Evolutionary conservation across 2,329 filamentous ascomycete species (phyloP).

Genomic region (Ophiostoma australiae): DNA sequence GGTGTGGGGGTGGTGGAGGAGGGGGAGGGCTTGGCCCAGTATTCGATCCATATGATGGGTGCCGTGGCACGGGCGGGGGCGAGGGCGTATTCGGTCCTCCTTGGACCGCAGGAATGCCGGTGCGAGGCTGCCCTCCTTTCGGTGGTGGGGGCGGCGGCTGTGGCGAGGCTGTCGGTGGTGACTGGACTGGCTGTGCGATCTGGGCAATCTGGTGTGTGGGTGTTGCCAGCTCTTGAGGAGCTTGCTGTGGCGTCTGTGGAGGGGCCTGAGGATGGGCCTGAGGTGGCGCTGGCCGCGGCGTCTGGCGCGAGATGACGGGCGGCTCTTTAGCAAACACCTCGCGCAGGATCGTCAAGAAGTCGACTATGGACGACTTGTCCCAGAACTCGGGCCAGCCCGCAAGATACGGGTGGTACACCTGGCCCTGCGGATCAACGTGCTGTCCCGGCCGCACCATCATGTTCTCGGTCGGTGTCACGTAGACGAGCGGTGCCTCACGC

Average conservation of each 20-base stretch:
- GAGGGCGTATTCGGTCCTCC: constrained; percentile 16
- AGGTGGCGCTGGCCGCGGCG: constrained; percentile 31
- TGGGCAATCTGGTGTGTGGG: constrained; percentile 10
- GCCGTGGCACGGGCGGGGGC: constrained; percentile 25
- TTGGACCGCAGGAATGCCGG: constrained; percentile 24
- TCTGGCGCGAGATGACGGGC: constrained; percentile 72
- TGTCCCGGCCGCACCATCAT: constrained; percentile 91
- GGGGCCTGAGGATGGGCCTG: constrained; percentile 34
- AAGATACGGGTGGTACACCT: constrained; percentile 92
- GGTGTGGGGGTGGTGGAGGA: constrained; percentile 14
- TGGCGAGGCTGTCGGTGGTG: constrained; percentile 15
- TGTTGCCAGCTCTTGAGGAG: constrained; percentile 57
- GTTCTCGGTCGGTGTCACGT: constrained; percentile 79
- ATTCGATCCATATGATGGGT: constrained; percentile 18
- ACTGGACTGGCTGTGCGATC: neutral
- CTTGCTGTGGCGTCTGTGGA: constrained; percentile 63
- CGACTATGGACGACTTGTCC: constrained; percentile 84
- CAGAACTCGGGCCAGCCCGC: constrained; percentile 83
- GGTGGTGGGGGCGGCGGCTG: constrained; percentile 48
- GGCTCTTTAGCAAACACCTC: constrained; percentile 94
- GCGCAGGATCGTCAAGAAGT: constrained; percentile 75
- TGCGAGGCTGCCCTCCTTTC: constrained; percentile 36
- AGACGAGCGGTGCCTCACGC: constrained; percentile 75
- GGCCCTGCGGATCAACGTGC: constrained; percentile 88
- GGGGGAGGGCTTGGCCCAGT: neutral